These are phyloP conservation scores for Sclerotinia trifoliorum DNA, from an alignment of 2,329 filamentous ascomycete genomes.

Conservation along the genomic window DNA sequence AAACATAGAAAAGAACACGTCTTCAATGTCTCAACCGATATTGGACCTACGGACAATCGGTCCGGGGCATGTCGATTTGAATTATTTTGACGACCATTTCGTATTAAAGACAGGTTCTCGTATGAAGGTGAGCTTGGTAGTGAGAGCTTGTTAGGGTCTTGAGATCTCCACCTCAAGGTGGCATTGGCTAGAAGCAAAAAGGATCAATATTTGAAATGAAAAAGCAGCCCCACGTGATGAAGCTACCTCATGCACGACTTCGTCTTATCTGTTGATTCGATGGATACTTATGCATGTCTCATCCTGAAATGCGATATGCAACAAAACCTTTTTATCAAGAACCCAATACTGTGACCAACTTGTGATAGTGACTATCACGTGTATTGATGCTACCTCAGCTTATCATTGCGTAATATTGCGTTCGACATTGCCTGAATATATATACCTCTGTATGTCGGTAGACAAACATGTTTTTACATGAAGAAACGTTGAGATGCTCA, in stretches of 20 bases:
- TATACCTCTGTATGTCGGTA: background rate
- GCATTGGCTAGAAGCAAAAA: background rate
- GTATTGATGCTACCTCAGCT: background rate
- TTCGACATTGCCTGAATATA: background rate
- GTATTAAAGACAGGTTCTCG: background rate
- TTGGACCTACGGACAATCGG: background rate
- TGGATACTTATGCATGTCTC: slow-evolving; percentile 21
- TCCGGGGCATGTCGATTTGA: background rate
- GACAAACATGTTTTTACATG: background rate
- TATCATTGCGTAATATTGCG: background rate
- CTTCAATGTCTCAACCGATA: background rate
- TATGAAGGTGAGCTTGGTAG: background rate
- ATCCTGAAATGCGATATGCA: slow-evolving; percentile 21
- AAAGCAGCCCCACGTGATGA: slow-evolving; percentile 1
- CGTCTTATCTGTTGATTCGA: slow-evolving; percentile 14
- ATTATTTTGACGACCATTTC: background rate
- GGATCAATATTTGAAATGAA: background rate
- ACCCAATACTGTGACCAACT: background rate
- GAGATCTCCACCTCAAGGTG: background rate
- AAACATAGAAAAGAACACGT: slow-evolving; percentile 8
- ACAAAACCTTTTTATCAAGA: slow-evolving; percentile 15
- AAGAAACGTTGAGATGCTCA: slow-evolving; percentile 11
- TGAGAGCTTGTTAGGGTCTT: background rate
- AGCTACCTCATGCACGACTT: slow-evolving; percentile 23
- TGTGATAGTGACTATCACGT: slow-evolving; percentile 14